Conservation (phyloP, 768 basidiomycete species). For the Thelephora aurantiotincta region DNA sequence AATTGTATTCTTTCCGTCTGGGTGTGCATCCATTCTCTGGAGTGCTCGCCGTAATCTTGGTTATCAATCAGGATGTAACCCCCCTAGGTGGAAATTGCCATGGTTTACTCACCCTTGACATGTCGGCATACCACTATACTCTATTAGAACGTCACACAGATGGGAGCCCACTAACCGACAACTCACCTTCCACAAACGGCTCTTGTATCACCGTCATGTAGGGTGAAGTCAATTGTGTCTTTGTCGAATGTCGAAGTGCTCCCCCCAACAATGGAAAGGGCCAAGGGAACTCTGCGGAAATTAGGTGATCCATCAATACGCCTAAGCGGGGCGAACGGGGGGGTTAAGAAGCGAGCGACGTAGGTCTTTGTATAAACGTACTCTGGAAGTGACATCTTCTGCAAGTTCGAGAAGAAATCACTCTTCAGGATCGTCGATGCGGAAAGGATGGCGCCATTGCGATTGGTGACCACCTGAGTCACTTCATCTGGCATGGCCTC, state of each 20-base stretch:
- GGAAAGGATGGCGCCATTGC: slow-evolving; percentile 76
- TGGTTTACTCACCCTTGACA: slow-evolving; percentile 52
- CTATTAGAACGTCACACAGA: background rate
- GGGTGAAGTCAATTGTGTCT: slow-evolving; percentile 23
- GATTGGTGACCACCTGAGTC: slow-evolving; percentile 67
- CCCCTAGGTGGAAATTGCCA: background rate
- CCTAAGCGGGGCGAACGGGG: slow-evolving; percentile 18
- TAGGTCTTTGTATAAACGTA: slow-evolving; percentile 23
- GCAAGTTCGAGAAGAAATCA: slow-evolving; percentile 86
- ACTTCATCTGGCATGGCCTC: slow-evolving; percentile 87
- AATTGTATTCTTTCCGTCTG: slow-evolving; percentile 59
- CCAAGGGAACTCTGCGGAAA: slow-evolving; percentile 71
- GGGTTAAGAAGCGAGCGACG: slow-evolving; percentile 1
- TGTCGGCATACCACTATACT: slow-evolving; percentile 82
- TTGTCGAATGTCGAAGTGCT: slow-evolving; percentile 16
- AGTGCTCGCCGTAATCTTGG: slow-evolving; percentile 65
- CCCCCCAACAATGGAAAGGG: slow-evolving; percentile 20
- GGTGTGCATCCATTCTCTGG: slow-evolving; percentile 64
- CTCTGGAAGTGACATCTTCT: slow-evolving; percentile 96
- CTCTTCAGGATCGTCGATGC: slow-evolving; percentile 91
- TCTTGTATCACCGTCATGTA: slow-evolving; percentile 30
- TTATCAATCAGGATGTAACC: slow-evolving; percentile 1
- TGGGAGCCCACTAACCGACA: background rate
- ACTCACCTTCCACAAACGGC: slow-evolving; percentile 67
- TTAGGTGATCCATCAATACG: slow-evolving; percentile 92